Conservation (phyloP, 768 basidiomycete genomes). For the Serendipita vermifera region DNA sequence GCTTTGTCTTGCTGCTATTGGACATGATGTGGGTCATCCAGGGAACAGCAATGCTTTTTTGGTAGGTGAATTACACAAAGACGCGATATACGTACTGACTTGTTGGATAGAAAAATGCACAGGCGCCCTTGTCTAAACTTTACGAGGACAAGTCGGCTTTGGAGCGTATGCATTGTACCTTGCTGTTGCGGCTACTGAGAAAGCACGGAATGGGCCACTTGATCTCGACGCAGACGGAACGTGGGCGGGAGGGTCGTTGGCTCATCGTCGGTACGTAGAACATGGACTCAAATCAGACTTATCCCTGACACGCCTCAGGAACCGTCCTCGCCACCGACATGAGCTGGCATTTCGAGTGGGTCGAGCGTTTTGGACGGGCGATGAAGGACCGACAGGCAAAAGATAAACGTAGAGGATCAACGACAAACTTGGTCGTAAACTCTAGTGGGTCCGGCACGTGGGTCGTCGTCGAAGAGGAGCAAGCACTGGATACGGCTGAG, state of each 20-base stretch:
- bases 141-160: slow-evolving; percentile 84
- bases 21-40: slow-evolving; percentile 95
- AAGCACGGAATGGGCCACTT: slow-evolving; percentile 54
- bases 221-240: neutral
- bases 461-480: neutral
- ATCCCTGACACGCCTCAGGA: too few relatives aligned
- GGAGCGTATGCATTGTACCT: slow-evolving; percentile 81
- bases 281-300: too few relatives aligned
- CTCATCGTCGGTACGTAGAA: slow-evolving; percentile 10
- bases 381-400: slow-evolving; percentile 26
- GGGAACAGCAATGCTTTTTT: slow-evolving; percentile 90
- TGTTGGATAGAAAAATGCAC: slow-evolving; percentile 70
- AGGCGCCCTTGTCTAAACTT: slow-evolving; percentile 72
- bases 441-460: neutral
- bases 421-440: neutral
- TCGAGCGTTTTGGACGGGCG: slow-evolving; percentile 41
- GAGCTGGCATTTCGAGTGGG: slow-evolving; percentile 78
- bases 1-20: slow-evolving; percentile 82
- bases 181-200: slow-evolving; percentile 69
- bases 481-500: slow-evolving; percentile 12
- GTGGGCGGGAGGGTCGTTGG: slow-evolving; percentile 11
- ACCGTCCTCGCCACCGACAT: slow-evolving; percentile 92
- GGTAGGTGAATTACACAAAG: slow-evolving; percentile 36
- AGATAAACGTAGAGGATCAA: slow-evolving; percentile 1
- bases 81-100: slow-evolving; percentile 8